Evolutionary conservation across 805 yeast species (phyloP), one percentile per base, ranked within the genome.

Genomic region (Metschnikowia corniflorae): DNA sequence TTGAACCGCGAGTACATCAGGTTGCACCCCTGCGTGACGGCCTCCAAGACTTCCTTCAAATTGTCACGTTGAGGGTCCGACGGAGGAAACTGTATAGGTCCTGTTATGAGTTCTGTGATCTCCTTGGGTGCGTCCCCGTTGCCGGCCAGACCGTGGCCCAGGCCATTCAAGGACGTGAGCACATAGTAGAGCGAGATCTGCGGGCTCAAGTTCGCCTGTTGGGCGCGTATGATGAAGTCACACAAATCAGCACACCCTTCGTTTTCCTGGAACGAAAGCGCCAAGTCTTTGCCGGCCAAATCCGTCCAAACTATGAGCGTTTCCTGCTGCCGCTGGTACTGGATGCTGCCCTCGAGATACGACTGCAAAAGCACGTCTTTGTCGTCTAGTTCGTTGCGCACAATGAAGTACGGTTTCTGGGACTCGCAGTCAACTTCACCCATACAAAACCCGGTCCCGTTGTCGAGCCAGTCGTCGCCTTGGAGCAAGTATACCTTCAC

Each of bases 251-350:
- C 75, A 59, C 98, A 91, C 0, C 97, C 97, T 30, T 82, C 83
- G 23, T 86, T 79, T 51, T 88, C 97, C 58, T 91, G 96, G 58
- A 91, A 91, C 30, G 94, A 83, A 16, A 91, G 68, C 2, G 97
- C 97, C 45, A 86, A 77, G 58, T 87, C 95, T 35, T 71, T 73
- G 5, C 71, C 73, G 6, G 82, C 78, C 14, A 73, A 70, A 53
- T 86, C 96, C 7, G 94, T 84, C 97, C 97, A 91, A 15, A 91
- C 96, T 7, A 91, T 86, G 31, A 91, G 66, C 0, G 97, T 88
- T 40, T 88, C 97, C 54, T 88, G 96, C 54, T 93, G 97, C 53
- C 95, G 75, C 56, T 91, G 97, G 56, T 85, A 91, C 49, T 85
- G 94, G 3, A 80, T 81, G 19, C 75, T 61, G 0, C 94, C 94